Base-by-base conservation (phyloP, 2,329 filamentous ascomycete genomes). In the Exophiala dermatitidis region DNA sequence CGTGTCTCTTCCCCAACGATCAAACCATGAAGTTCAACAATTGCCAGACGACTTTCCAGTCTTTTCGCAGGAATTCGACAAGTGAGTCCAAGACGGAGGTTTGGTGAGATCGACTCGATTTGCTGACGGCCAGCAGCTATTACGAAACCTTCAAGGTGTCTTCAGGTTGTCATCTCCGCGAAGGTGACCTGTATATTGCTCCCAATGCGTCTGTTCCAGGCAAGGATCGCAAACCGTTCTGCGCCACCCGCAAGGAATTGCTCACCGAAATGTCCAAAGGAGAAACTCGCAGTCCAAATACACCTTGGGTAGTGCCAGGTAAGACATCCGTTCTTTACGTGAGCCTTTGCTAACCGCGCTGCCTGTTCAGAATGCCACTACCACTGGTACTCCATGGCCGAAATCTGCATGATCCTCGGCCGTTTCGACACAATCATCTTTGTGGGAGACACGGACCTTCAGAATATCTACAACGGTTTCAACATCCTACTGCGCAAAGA, bases 321-420 rank as follows among this genome's bases (percentile, higher is more conserved):
- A 62, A 56, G 63, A 49, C 8, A 26, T 19, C 19, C 19, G 19
- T 19, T 19, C 19, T 19, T 19, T 19, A 19, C 19, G 19, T 19
- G 19, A 19, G 6, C 9, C 9, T 29, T 26, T 9, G 19, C 29
- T 40, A 6, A 32, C 29, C 5, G 4, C 3, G 5, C 5, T 31
- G 19, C 19, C 19, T 19, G 6, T 32, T 3, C 7, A 68, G 70
- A 64, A 31, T 74, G 72, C 54, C 69, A 69, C 46, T 73, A 73
- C 56, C 68, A 65, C 42, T 75, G 72, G 72, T 74, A 70, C 54
- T 63, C 67, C 5, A 65, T 66, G 2, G 51, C 62, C 5, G 71
- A 75, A 51, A 70, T 73, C 41, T 75, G 73, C 59, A 70, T 71
- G 62, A 72, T 74, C 19, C 64, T 75, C 29, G 66, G 69, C 49